Conservation (phyloP, 345 rosid genomes). For the Tarenaya hassleriana region DNA sequence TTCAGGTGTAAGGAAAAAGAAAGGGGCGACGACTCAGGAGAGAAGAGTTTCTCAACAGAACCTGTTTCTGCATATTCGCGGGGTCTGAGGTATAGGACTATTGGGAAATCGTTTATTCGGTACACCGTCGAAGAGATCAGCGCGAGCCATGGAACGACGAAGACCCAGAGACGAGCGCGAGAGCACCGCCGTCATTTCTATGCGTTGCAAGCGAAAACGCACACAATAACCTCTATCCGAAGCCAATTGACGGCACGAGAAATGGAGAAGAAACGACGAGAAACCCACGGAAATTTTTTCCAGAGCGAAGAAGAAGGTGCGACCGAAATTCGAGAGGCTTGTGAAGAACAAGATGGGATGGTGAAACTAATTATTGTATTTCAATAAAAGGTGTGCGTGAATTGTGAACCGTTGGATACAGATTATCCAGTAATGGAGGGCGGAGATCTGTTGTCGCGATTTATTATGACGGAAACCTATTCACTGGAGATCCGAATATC, state of each 20-base stretch:
- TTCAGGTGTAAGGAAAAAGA: slow-evolving; percentile 21
- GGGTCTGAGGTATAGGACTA: slow-evolving; percentile 38
- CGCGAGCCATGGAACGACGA: slow-evolving; percentile 38
- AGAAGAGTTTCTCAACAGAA: slow-evolving; percentile 13
- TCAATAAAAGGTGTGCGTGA: slow-evolving; percentile 2
- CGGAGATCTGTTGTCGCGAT: no score
- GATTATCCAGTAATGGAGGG: neutral
- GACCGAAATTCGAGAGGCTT: slow-evolving; percentile 20
- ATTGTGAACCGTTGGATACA: slow-evolving; percentile 11
- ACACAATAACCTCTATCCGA: neutral
- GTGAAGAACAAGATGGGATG: neutral
- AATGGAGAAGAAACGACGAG: slow-evolving; percentile 24
- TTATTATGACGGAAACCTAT: no score
- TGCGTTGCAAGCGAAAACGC: slow-evolving; percentile 26
- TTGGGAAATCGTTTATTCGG: slow-evolving; percentile 41
- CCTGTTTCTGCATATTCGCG: slow-evolving; percentile 47
- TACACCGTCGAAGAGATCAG: slow-evolving; percentile 37
- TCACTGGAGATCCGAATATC: no score
- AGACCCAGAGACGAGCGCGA: slow-evolving; percentile 34
- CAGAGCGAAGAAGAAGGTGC: slow-evolving; percentile 13
- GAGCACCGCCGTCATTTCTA: slow-evolving; percentile 56
- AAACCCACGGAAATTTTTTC: no score
- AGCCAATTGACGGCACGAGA: slow-evolving; percentile 12
- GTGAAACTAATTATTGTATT: slow-evolving; percentile 4
- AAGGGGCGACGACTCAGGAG: neutral